These are phyloP conservation scores for Bacterosira constricta DNA, from an alignment of 108 stramenopile genomes.

Conservation along the genomic window DNA sequence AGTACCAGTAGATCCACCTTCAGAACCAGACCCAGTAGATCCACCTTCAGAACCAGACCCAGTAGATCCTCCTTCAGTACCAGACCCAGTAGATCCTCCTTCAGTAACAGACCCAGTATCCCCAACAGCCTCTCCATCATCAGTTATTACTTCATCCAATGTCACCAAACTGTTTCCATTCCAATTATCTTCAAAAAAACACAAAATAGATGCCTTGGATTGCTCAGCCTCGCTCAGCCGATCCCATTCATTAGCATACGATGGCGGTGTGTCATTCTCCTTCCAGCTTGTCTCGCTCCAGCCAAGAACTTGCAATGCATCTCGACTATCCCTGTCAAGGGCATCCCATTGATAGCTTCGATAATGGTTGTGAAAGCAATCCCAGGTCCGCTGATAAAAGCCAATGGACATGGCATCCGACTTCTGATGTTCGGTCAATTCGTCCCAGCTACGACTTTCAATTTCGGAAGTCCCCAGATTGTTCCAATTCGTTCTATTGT, in stretches of 20 bases:
- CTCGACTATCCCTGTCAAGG: slow-evolving; percentile 26
- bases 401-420: slow-evolving; percentile 37
- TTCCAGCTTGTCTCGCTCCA: slow-evolving; percentile 37
- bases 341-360: slow-evolving; percentile 31
- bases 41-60: neutral
- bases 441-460: slow-evolving; percentile 31
- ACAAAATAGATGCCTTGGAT: slow-evolving; percentile 20
- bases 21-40: neutral
- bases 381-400: slow-evolving; percentile 50
- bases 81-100: neutral
- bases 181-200: slow-evolving; percentile 52
- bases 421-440: slow-evolving; percentile 31
- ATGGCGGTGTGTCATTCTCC: neutral
- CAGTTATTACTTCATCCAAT: no score
- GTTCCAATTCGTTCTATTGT: slow-evolving; percentile 45
- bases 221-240: slow-evolving; percentile 20
- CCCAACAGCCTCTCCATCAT: no score
- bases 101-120: neutral
- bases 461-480: slow-evolving; percentile 30
- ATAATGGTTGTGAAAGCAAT: slow-evolving; percentile 64
- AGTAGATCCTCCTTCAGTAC: neutral
- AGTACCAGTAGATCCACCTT: neutral
- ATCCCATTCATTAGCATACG: slow-evolving; percentile 30
- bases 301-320: slow-evolving; percentile 34
- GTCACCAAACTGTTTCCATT: neutral